Percentiles rank a stretch among this genome's conserved stretches.
These are phyloP conservation scores for Trichoderma atrobrunneum DNA, from an alignment of 2,329 filamentous ascomycete species.

Conservation along the genomic window DNA sequence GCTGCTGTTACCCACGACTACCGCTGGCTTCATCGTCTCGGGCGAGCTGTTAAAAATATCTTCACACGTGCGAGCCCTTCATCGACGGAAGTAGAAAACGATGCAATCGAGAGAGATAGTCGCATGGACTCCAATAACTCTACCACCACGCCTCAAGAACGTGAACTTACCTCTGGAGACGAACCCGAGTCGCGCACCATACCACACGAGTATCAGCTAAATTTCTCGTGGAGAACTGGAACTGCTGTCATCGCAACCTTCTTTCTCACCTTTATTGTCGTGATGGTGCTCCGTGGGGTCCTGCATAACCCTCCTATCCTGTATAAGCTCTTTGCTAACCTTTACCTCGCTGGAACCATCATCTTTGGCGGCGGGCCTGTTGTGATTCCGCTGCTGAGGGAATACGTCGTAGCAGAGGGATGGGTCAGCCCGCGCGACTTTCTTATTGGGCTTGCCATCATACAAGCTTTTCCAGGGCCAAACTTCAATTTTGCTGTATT, in stretches of 20 bases:
- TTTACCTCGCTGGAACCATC: slow-evolving; percentile 44
- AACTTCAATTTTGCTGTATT: not conserved
- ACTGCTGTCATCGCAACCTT: not conserved
- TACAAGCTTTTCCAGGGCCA: slow-evolving; percentile 38
- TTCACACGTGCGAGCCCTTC: not conserved
- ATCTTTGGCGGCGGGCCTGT: slow-evolving; percentile 65
- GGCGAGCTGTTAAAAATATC: not conserved
- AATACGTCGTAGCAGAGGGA: slow-evolving; percentile 62
- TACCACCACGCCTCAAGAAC: not conserved
- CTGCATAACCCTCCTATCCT: not conserved
- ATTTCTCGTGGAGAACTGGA: not conserved
- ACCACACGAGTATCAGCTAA: not conserved
- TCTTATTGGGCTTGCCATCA: slow-evolving; percentile 67
- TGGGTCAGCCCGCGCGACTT: slow-evolving; percentile 72
- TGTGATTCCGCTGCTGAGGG: slow-evolving; percentile 61
- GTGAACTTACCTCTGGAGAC: not conserved
- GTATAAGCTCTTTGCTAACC: not conserved
- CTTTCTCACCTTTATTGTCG: not conserved
- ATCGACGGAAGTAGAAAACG: not conserved
- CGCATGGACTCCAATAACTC: not conserved
- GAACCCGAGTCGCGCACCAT: not conserved
- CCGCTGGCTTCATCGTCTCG: not conserved
- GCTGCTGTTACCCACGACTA: not conserved
- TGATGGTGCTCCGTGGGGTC: not conserved
- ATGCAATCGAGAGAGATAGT: not conserved